Evolutionary conservation across 163 green algal genomes (phyloP).

Genomic region (Scenedesmus sp.): DNA sequence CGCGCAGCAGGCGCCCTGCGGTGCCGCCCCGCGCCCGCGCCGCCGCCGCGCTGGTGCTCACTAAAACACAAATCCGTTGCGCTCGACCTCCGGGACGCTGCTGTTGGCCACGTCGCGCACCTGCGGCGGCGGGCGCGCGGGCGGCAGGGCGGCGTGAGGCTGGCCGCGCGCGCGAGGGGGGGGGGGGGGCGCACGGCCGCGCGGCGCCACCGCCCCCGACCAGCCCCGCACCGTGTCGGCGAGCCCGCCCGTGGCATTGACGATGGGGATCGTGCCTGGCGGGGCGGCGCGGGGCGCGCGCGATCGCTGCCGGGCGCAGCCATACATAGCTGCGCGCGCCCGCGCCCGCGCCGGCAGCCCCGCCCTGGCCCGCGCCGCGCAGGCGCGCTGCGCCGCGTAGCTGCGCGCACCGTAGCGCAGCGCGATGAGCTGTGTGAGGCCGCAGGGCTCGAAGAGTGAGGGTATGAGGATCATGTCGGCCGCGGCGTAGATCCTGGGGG

Average conservation of each 20-base stretch:
- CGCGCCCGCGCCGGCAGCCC: no score
- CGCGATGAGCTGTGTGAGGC: slow-evolving; percentile 94
- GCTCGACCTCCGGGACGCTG: slow-evolving; percentile 39
- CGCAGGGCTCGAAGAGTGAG: slow-evolving; percentile 96
- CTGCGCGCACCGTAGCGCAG: slow-evolving; percentile 82
- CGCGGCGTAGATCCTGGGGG: slow-evolving; percentile 44
- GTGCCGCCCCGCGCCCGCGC: not conserved
- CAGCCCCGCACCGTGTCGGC: slow-evolving; percentile 39
- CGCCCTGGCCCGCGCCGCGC: no score
- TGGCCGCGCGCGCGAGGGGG: not conserved
- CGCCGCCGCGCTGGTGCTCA: not conserved
- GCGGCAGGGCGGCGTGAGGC: not conserved
- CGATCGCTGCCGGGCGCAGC: not conserved
- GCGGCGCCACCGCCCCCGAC: not conserved
- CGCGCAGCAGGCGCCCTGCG: not conserved
- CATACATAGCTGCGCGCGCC: no score
- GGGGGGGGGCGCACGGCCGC: not conserved
- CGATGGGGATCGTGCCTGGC: slow-evolving; percentile 44
- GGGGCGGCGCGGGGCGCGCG: not conserved
- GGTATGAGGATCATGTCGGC: slow-evolving; percentile 58
- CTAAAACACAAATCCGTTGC: slow-evolving; percentile 57
- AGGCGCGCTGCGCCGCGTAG: no score
- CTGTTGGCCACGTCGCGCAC: slow-evolving; percentile 44
- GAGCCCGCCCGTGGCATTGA: slow-evolving; percentile 42
- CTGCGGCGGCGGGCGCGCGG: not conserved